Evolutionary conservation across 1,139 yeast species (phyloP).

Genomic region (Candida sanyaensis): DNA sequence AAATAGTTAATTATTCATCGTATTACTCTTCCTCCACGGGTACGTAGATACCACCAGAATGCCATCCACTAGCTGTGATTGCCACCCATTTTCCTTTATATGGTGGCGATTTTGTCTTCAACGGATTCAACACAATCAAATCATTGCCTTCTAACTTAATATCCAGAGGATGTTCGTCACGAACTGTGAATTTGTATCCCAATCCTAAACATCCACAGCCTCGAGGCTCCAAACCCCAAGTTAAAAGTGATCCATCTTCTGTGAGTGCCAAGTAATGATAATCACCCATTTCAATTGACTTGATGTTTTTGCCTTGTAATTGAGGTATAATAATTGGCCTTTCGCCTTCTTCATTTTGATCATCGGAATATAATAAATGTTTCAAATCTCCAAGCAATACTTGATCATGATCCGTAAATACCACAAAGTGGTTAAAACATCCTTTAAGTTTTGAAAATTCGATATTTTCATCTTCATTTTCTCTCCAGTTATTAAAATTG

Average conservation of each 20-base stretch:
- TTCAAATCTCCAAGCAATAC: slow-evolving; percentile 14
- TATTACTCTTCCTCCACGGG: slow-evolving; percentile 11
- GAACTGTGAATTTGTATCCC: slow-evolving; percentile 42
- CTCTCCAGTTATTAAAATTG: slow-evolving; percentile 34
- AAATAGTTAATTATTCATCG: neutral
- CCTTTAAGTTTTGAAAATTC: slow-evolving; percentile 25
- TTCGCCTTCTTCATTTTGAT: slow-evolving; percentile 14
- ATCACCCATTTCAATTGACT: slow-evolving; percentile 63
- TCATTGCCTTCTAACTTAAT: slow-evolving; percentile 34
- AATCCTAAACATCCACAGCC: slow-evolving; percentile 73
- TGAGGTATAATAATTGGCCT: slow-evolving; percentile 29
- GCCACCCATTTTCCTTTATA: slow-evolving; percentile 46
- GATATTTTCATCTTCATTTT: slow-evolving; percentile 7
- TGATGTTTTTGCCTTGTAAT: slow-evolving; percentile 52
- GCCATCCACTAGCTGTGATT: slow-evolving; percentile 82
- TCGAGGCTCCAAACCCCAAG: slow-evolving; percentile 72
- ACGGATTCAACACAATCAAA: slow-evolving; percentile 46
- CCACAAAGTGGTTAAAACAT: slow-evolving; percentile 23
- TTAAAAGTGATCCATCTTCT: slow-evolving; percentile 55
- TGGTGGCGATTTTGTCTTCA: slow-evolving; percentile 30
- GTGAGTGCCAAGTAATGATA: slow-evolving; percentile 69
- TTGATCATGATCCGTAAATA: slow-evolving; percentile 37
- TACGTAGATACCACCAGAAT: slow-evolving; percentile 57
- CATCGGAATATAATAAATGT: slow-evolving; percentile 31
- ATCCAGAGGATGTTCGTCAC: slow-evolving; percentile 8